Evolutionary conservation across 2,329 filamentous ascomycete genomes (phyloP).

Genomic region (Colletotrichum truncatum): DNA sequence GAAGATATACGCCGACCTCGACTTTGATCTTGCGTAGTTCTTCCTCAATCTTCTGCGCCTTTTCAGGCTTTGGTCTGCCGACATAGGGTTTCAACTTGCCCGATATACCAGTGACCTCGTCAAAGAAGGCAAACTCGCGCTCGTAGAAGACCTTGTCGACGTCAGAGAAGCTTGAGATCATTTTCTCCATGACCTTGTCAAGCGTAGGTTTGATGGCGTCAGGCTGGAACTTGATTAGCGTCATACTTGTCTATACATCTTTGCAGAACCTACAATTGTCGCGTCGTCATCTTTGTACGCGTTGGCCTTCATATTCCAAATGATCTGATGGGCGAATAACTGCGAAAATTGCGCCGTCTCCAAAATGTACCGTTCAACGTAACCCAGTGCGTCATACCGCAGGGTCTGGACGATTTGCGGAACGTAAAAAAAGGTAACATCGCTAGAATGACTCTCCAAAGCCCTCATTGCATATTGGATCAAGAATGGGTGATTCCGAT

Average conservation of each 20-base stretch:
- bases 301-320: slow-evolving; percentile 99
- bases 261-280: slow-evolving; percentile 71
- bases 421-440: slow-evolving; percentile 98
- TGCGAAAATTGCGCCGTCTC: slow-evolving; percentile 99
- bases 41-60: slow-evolving; percentile 99
- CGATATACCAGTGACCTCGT: slow-evolving; percentile 94
- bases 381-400: slow-evolving; percentile 91
- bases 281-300: slow-evolving; percentile 97
- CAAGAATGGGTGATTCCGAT: slow-evolving; percentile 90
- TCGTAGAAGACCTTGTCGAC: slow-evolving; percentile 90
- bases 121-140: slow-evolving; percentile 97
- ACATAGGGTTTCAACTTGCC: slow-evolving; percentile 95
- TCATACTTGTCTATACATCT: not conserved
- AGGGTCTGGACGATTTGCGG: slow-evolving; percentile 97
- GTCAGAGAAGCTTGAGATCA: slow-evolving; percentile 83
- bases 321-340: slow-evolving; percentile 97
- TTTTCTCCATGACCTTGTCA: slow-evolving; percentile 85
- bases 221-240: slow-evolving; percentile 60
- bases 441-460: slow-evolving; percentile 92
- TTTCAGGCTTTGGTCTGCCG: slow-evolving; percentile 91
- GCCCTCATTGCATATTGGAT: slow-evolving; percentile 97
- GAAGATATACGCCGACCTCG: slow-evolving; percentile 95
- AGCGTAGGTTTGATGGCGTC: slow-evolving; percentile 94
- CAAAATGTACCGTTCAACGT: slow-evolving; percentile 95
- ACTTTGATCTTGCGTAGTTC: slow-evolving; percentile 97